Conservation (phyloP, 2,329 filamentous ascomycete genomes). For the Ophiostoma australiae region DNA sequence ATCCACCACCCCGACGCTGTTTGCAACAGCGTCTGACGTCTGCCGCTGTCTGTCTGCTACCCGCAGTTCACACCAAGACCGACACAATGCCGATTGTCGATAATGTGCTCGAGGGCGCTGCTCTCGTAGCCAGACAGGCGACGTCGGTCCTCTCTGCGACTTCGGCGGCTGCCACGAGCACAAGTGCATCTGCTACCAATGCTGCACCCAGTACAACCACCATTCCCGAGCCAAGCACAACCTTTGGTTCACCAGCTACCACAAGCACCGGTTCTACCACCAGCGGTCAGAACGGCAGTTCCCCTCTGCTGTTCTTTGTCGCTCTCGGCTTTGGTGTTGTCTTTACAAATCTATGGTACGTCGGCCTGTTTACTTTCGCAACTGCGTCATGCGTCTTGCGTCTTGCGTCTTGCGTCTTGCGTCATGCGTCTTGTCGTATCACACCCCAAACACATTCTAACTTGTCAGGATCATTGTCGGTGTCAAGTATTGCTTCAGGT, state of each 20-base stretch:
- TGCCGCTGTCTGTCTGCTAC: background rate
- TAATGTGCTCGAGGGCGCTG: slow-evolving; percentile 30
- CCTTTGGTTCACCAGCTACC: background rate
- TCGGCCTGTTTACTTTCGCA: slow-evolving; percentile 19
- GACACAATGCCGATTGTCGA: slow-evolving; percentile 31
- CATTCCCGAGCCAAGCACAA: slow-evolving; percentile 6
- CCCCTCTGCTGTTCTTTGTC: slow-evolving; percentile 39
- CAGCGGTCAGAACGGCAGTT: slow-evolving; percentile 33
- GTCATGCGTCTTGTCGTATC: background rate
- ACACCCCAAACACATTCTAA: background rate
- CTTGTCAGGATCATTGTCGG: slow-evolving; percentile 89
- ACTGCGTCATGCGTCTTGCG: background rate
- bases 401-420: no score
- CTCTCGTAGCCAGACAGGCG: slow-evolving; percentile 32
- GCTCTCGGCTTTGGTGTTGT: slow-evolving; percentile 92
- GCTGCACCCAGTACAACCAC: background rate
- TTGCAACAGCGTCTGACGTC: background rate
- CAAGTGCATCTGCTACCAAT: background rate
- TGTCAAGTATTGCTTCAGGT: slow-evolving; percentile 98
- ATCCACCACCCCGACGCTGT: background rate
- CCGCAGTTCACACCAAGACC: background rate
- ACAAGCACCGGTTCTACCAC: background rate
- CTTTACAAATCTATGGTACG: slow-evolving; percentile 97
- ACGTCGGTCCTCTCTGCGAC: slow-evolving; percentile 20
- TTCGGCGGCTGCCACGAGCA: slow-evolving; percentile 8